Percentiles rank a stretch among this genome's conserved stretches.
These are phyloP conservation scores for Fusarium anthophilum DNA, from an alignment of 2,329 filamentous ascomycete genomes.

Conservation along the genomic window DNA sequence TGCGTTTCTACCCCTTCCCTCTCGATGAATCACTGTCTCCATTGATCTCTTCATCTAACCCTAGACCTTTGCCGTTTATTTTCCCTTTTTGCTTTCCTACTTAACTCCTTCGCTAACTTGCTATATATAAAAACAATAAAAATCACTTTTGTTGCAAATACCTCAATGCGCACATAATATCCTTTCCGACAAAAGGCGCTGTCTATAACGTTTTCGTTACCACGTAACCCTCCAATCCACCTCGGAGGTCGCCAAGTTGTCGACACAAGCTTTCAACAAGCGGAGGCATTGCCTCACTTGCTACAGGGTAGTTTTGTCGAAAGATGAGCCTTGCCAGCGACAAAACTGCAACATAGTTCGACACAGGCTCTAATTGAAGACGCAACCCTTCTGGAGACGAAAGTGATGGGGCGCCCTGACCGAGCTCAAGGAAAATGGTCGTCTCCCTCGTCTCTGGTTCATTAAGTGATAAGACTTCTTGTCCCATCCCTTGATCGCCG, in stretches of 20 bases:
- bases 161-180: not conserved
- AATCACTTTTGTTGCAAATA: slow-evolving; percentile 13
- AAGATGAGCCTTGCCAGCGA: slow-evolving; percentile 27
- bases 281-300: slow-evolving; percentile 32
- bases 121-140: not conserved
- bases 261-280: slow-evolving; percentile 34
- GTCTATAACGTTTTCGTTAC: not conserved
- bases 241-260: slow-evolving; percentile 31
- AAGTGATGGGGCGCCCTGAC: slow-evolving; percentile 29
- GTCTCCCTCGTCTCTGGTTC: slow-evolving; percentile 25
- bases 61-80: not conserved
- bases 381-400: slow-evolving; percentile 14
- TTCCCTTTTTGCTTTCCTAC: slow-evolving; percentile 13
- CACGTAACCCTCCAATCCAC: not conserved
- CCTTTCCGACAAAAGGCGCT: not conserved
- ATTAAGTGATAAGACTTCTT: slow-evolving; percentile 30
- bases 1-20: not conserved
- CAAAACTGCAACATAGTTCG: slow-evolving; percentile 22
- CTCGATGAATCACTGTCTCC: not conserved
- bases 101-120: slow-evolving; percentile 35
- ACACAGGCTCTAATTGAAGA: slow-evolving; percentile 28
- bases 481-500: slow-evolving; percentile 2
- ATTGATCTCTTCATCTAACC: not conserved
- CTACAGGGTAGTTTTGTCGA: slow-evolving; percentile 33
- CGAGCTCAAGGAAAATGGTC: slow-evolving; percentile 29